Percentiles rank a stretch among this genome's conserved stretches.
Evolutionary conservation across 2,329 filamentous ascomycete genomes (phyloP).

Genomic region (Monosporascus sp.): DNA sequence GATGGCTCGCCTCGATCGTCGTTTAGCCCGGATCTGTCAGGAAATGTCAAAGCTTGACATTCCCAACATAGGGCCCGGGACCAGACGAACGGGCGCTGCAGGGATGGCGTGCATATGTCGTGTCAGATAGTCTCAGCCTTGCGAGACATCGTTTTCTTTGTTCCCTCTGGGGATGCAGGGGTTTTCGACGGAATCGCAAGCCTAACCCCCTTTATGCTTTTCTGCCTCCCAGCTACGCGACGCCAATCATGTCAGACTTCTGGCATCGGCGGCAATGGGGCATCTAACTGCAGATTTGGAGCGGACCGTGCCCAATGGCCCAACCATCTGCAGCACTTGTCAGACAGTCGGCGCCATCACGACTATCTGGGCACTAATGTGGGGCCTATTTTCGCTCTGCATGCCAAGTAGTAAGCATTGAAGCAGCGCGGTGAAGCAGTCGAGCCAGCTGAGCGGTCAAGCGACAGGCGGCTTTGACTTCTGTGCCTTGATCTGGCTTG

Average conservation of each 20-base stretch:
- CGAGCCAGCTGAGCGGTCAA: neutral
- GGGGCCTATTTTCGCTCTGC: slow-evolving; percentile 1
- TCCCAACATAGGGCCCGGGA: slow-evolving; percentile 8
- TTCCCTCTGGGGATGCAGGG: slow-evolving; percentile 12
- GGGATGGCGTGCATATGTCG: slow-evolving; percentile 11
- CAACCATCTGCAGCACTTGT: slow-evolving; percentile 2
- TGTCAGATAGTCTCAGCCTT: slow-evolving; percentile 21
- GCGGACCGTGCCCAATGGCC: slow-evolving; percentile 13
- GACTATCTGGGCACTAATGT: slow-evolving; percentile 2
- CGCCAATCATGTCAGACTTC: slow-evolving; percentile 12
- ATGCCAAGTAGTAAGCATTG: slow-evolving; percentile 1
- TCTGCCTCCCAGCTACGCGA: slow-evolving; percentile 11
- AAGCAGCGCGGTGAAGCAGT: neutral
- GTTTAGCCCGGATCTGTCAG: neutral
- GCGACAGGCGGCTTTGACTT: neutral
- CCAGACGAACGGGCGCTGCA: slow-evolving; percentile 5
- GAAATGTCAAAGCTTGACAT: neutral
- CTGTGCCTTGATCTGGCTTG: neutral
- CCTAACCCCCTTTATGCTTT: slow-evolving; percentile 6
- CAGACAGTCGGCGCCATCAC: neutral
- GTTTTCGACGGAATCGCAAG: slow-evolving; percentile 11
- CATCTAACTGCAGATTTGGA: slow-evolving; percentile 10
- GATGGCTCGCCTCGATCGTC: too few species aligned
- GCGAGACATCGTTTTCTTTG: slow-evolving; percentile 14
- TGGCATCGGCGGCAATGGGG: neutral